phyloP scores from a whole-genome alignment of 352 stramenopile species.

The Phytopythium chamaehyphon region DNA sequence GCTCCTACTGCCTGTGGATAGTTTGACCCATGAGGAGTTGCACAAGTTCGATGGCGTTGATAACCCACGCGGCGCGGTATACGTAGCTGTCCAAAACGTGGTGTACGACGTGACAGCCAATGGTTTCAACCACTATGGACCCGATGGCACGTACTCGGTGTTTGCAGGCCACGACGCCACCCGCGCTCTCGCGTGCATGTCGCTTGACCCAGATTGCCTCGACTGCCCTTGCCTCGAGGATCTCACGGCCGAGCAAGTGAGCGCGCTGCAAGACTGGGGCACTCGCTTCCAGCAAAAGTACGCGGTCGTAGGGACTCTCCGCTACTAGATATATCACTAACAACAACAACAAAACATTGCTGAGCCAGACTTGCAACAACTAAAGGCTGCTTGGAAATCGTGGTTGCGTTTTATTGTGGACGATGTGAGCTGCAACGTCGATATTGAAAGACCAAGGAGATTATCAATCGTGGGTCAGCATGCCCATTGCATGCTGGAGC shows the following conservation, averaged over 20 bases:
- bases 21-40: conserved; percentile 60
- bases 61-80: conserved; percentile 69
- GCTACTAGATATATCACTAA: not conserved
- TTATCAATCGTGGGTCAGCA: too few relatives aligned
- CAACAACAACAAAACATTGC: too few relatives aligned
- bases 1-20: conserved; percentile 51
- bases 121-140: conserved; percentile 89
- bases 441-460: too few relatives aligned
- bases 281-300: conserved; percentile 93
- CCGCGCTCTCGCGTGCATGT: conserved; percentile 93
- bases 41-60: conserved; percentile 64
- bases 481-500: too few relatives aligned
- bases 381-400: too few relatives aligned
- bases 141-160: conserved; percentile 86
- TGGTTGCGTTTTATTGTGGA: too few relatives aligned
- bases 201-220: conserved; percentile 87
- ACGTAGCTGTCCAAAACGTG: conserved; percentile 83
- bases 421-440: too few relatives aligned
- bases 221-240: conserved; percentile 78
- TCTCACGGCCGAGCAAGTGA: conserved; percentile 82
- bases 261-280: conserved; percentile 92
- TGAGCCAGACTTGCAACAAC: too few relatives aligned
- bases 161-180: conserved; percentile 94
- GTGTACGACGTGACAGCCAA: conserved; percentile 94
- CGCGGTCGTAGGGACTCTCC: conserved; percentile 76